phyloP scores from a whole-genome alignment of 768 basidiomycete genomes.

The Sutorius australiensis region DNA sequence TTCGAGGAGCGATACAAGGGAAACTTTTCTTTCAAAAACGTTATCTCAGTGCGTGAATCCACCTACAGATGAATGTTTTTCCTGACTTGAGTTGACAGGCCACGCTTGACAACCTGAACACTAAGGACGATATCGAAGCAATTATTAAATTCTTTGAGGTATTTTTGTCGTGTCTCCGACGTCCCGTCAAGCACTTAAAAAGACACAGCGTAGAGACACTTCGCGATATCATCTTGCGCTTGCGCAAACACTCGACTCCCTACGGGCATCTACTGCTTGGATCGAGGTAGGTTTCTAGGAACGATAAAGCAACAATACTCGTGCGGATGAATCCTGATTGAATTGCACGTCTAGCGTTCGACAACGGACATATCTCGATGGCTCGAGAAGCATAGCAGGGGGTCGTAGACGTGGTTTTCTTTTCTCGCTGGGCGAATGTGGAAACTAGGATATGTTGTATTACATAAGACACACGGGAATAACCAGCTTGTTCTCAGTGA shows the following conservation, averaged over 20 bases:
- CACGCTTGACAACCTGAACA: conserved; percentile 50
- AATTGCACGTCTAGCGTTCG: conserved; percentile 44
- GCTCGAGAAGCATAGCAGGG: conserved; percentile 33
- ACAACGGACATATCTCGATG: conserved; percentile 53
- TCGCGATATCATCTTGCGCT: conserved; percentile 65
- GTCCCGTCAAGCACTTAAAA: neutral
- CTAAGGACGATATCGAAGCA: conserved; percentile 59
- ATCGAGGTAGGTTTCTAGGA: conserved; percentile 48
- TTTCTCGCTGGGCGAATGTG: neutral
- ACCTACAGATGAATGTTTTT: neutral
- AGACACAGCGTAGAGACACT: conserved; percentile 55
- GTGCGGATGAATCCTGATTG: neutral
- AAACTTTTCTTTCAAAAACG: conserved; percentile 53
- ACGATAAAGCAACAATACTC: neutral
- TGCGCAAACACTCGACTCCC: conserved; percentile 64
- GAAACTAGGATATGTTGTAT: neutral
- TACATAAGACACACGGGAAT: conserved; percentile 11
- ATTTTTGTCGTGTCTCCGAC: conserved; percentile 12
- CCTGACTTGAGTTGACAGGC: conserved; percentile 23
- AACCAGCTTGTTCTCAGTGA: neutral
- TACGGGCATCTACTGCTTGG: conserved; percentile 58
- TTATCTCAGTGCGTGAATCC: conserved; percentile 46
- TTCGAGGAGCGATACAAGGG: conserved; percentile 67
- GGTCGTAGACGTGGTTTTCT: neutral
- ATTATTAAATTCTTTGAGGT: conserved; percentile 76